Percentiles rank a stretch among this genome's conserved stretches.
These are phyloP conservation scores for Stephania japonica DNA, from an alignment of 164 flowering plant genomes.

Conservation along the genomic window DNA sequence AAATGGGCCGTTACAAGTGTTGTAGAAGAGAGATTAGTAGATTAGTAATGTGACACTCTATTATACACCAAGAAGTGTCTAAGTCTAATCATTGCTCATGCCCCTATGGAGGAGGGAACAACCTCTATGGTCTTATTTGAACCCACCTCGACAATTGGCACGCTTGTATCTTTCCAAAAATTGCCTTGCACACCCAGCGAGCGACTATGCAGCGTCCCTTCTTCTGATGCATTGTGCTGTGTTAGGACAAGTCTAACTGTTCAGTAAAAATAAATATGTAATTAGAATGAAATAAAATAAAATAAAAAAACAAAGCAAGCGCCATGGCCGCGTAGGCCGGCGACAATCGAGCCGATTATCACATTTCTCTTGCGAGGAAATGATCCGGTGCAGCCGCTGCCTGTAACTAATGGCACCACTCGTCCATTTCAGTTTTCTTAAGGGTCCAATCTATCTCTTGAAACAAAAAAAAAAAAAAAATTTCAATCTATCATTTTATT, in stretches of 20 bases:
- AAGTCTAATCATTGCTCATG: no score
- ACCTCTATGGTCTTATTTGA: no score
- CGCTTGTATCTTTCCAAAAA: no score
- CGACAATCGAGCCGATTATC: not conserved
- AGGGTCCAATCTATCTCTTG: no score
- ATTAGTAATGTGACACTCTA: no score
- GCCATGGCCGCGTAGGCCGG: not conserved
- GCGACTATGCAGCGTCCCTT: not conserved
- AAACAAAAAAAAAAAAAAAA: no score
- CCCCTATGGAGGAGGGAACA: no score
- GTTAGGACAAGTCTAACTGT: not conserved
- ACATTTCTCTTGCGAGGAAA: not conserved
- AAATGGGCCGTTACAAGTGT: no score
- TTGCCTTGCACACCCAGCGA: not conserved
- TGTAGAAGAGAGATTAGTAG: no score
- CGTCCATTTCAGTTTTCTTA: not conserved
- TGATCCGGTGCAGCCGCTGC: not conserved
- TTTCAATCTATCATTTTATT: no score
- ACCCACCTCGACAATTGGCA: no score
- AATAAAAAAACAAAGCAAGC: not conserved
- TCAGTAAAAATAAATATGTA: not conserved
- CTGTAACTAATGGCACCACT: not conserved
- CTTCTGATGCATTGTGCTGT: not conserved
- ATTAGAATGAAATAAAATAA: not conserved
- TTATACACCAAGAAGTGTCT: no score